phyloP scores from a whole-genome alignment of 2,329 filamentous ascomycete species.

The Arachnomyces sp. region DNA sequence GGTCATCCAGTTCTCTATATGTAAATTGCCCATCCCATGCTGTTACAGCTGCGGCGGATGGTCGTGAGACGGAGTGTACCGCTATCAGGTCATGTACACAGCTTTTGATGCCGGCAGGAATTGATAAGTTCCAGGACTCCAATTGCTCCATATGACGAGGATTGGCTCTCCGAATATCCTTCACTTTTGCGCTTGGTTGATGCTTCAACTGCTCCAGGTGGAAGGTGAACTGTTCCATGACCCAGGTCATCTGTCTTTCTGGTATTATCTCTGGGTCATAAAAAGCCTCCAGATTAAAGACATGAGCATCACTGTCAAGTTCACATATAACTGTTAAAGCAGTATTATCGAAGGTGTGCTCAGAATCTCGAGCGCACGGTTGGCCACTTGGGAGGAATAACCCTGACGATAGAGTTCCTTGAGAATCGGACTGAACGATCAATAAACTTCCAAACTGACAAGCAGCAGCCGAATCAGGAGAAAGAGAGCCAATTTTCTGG shows the following conservation, averaged over 20 bases:
- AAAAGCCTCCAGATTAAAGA: too few relatives aligned
- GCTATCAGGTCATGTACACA: slow-evolving; percentile 18
- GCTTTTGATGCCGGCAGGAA: slow-evolving; percentile 8
- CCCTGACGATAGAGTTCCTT: too few relatives aligned
- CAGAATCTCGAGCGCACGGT: too few relatives aligned
- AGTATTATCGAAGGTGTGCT: too few relatives aligned
- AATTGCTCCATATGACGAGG: neutral
- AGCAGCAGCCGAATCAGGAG: slow-evolving; percentile 32
- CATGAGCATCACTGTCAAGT: too few relatives aligned
- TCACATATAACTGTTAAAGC: too few relatives aligned
- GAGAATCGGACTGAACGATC: slow-evolving; percentile 29
- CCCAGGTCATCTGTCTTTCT: slow-evolving; percentile 21
- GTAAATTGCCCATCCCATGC: slow-evolving; percentile 18
- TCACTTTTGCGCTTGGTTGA: slow-evolving; percentile 15
- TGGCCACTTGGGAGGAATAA: too few relatives aligned
- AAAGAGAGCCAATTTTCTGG: slow-evolving; percentile 42
- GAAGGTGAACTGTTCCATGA: slow-evolving; percentile 23
- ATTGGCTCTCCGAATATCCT: neutral
- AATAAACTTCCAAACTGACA: slow-evolving; percentile 36
- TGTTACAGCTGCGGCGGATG: slow-evolving; percentile 15
- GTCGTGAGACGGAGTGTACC: slow-evolving; percentile 8
- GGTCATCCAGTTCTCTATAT: slow-evolving; percentile 13
- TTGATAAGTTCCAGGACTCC: slow-evolving; percentile 1
- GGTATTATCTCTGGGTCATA: slow-evolving; percentile 27
- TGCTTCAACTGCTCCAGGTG: slow-evolving; percentile 25